Evolutionary conservation across 345 rosid species (phyloP).

Genomic region (Gossypium australe): DNA sequence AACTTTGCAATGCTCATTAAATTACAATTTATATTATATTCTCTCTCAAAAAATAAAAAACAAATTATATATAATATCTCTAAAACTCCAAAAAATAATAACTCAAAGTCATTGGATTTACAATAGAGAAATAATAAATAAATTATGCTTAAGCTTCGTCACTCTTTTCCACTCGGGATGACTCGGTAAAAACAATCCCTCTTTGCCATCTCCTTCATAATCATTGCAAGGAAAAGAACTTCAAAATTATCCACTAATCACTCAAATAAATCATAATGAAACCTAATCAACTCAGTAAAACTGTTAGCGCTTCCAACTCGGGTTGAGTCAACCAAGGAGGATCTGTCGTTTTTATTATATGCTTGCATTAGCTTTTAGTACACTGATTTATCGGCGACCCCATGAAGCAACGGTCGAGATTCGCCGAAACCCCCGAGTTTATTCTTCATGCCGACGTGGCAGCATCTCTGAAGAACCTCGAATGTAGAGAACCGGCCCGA

Average conservation of each 20-base stretch:
- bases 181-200: conserved; percentile 25
- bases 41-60: not conserved
- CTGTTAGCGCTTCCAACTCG: conserved; percentile 4
- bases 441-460: conserved; percentile 38
- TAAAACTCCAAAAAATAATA: conserved; percentile 20
- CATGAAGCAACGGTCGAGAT: conserved; percentile 62
- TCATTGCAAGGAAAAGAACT: not conserved
- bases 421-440: conserved; percentile 29
- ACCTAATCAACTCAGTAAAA: not conserved
- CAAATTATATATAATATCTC: not conserved
- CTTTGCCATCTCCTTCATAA: conserved; percentile 30
- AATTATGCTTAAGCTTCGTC: not conserved
- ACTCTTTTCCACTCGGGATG: conserved; percentile 29
- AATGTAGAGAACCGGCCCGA: conserved; percentile 22
- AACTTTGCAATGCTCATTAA: too few species aligned
- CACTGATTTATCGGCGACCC: conserved; percentile 32
- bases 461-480: conserved; percentile 53
- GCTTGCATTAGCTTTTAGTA: conserved; percentile 5
- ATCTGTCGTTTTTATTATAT: not conserved
- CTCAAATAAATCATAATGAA: not conserved
- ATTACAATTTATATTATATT: not conserved
- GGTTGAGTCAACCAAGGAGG: conserved; percentile 14
- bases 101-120: conserved; percentile 24
- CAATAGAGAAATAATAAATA: conserved; percentile 18
- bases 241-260: not conserved